These are phyloP conservation scores for Houttuynia cordata DNA, from an alignment of 164 flowering plant species.

Conservation along the genomic window DNA sequence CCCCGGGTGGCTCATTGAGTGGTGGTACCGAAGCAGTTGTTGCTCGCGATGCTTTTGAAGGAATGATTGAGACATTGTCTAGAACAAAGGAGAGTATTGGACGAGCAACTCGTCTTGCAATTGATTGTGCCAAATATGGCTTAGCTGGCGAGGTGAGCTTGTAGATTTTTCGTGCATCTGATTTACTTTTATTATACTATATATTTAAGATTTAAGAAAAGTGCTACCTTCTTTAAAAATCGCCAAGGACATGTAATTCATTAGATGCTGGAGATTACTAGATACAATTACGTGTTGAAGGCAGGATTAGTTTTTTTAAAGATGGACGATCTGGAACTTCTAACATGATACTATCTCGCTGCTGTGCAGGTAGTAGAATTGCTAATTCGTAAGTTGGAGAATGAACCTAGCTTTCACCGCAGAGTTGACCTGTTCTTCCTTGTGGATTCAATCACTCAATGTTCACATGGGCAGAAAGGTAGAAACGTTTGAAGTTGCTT, in stretches of 20 bases:
- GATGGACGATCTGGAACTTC: not conserved
- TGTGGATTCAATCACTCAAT: constrained; percentile 94
- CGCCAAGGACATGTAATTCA: no score
- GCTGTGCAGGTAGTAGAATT: constrained; percentile 83
- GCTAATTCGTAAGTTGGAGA: constrained; percentile 82
- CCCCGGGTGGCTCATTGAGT: constrained; percentile 63
- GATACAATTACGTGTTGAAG: not conserved
- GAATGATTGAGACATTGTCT: constrained; percentile 96
- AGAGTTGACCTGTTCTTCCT: constrained; percentile 89
- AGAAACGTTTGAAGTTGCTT: not conserved
- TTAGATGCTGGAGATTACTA: no score
- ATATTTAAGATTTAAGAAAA: no score
- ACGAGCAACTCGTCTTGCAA: constrained; percentile 98
- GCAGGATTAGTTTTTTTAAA: not conserved
- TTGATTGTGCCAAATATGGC: constrained; percentile 96
- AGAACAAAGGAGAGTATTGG: constrained; percentile 98
- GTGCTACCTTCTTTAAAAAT: no score
- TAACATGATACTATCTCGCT: not conserved
- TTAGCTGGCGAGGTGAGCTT: constrained; percentile 81
- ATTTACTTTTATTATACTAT: not conserved
- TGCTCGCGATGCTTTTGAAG: constrained; percentile 99
- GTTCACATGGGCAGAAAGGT: constrained; percentile 97
- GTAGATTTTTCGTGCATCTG: not conserved
- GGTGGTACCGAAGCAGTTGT: constrained; percentile 97
- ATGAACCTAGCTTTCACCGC: constrained; percentile 71